These are phyloP conservation scores for Pochonia chlamydosporia DNA, from an alignment of 2,329 filamentous ascomycete genomes.

Conservation along the genomic window DNA sequence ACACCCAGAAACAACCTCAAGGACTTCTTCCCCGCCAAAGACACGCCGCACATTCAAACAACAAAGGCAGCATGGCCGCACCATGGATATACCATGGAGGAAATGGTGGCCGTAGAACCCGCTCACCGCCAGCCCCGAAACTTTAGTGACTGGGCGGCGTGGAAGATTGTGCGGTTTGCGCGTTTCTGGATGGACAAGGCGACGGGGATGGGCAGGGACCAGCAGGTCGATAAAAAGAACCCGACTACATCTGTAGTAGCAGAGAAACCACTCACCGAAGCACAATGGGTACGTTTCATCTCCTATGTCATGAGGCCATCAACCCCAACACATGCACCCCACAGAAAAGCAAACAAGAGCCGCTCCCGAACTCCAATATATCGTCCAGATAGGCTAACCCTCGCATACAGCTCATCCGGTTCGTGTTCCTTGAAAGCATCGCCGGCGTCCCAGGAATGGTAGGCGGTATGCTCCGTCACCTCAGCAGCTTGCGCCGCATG, in stretches of 20 bases:
- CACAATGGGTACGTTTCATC: constrained; percentile 62
- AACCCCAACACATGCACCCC: background rate
- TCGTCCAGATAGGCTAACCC: constrained; percentile 5
- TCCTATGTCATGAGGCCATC: background rate
- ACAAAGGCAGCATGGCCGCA: constrained; percentile 65
- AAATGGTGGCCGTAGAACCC: constrained; percentile 69
- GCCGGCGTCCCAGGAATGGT: constrained; percentile 97
- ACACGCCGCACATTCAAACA: constrained; percentile 54
- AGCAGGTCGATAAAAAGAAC: constrained; percentile 56
- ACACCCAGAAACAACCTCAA: constrained; percentile 39
- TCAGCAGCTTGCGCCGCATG: constrained; percentile 76
- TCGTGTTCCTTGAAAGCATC: constrained; percentile 91
- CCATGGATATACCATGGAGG: constrained; percentile 67
- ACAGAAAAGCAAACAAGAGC: background rate
- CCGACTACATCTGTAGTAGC: constrained; percentile 50
- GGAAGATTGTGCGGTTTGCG: constrained; percentile 68
- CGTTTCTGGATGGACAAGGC: constrained; percentile 76
- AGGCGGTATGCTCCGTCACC: constrained; percentile 85
- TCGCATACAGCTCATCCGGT: constrained; percentile 58
- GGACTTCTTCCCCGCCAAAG: constrained; percentile 58
- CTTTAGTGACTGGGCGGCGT: constrained; percentile 72
- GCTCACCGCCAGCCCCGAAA: constrained; percentile 71
- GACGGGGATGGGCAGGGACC: constrained; percentile 68
- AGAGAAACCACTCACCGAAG: constrained; percentile 64
- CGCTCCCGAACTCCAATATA: too few relatives aligned